Base-by-base conservation (phyloP, 202 grass and related monocot genomes). In the Zoysia matrella region DNA sequence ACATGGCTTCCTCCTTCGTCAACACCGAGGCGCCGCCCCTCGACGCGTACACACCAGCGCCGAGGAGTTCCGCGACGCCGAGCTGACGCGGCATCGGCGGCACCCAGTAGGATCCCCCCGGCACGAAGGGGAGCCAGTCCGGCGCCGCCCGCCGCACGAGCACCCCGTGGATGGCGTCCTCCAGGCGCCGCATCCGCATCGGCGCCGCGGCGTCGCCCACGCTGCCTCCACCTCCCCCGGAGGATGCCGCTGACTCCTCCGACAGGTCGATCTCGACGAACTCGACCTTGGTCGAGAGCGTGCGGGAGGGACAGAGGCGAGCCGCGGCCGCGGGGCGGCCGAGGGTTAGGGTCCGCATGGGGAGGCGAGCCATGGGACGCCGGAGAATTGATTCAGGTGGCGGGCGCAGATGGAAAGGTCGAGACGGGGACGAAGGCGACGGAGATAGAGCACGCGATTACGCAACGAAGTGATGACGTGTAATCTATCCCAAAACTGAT, bases 91-190 rank as follows among this genome's bases (percentile, higher is more conserved):
- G 71, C 30, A 82, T 56, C 65, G 85, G 82, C 6, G 90, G 96
- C 16, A 98, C 89, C 92, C 87, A 98, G 88, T 93, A 95, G 14
- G 95, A 98, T 0, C 76, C 79, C 8, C 90, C 92, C 12, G 90
- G 88, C 47, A 93, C 85, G 66, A 98, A 98, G 53, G 92, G 95
- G 3, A 98, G 84, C 95, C 92, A 98, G 12, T 90, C 89, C 11
- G 90, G 95, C 13, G 92, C 95, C 7, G 84, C 79, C 52, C 88
- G 81, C 18, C 87, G 87, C 48, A 98, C 87, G 2, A 98, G 57
- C 11, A 93, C 85, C 67, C 60, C 85, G 13, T 77, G 89, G 43
- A 95, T 92, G 16, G 89, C 89, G 52, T 91, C 89, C 68, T 95
- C 83, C 18, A 98, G 82, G 45, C 89, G 84, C 74, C 78, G 71